Percentiles rank a stretch among this genome's conserved stretches.
These are phyloP conservation scores for Wickerhamomyces alni DNA, from an alignment of 805 yeast genomes.

Conservation along the genomic window DNA sequence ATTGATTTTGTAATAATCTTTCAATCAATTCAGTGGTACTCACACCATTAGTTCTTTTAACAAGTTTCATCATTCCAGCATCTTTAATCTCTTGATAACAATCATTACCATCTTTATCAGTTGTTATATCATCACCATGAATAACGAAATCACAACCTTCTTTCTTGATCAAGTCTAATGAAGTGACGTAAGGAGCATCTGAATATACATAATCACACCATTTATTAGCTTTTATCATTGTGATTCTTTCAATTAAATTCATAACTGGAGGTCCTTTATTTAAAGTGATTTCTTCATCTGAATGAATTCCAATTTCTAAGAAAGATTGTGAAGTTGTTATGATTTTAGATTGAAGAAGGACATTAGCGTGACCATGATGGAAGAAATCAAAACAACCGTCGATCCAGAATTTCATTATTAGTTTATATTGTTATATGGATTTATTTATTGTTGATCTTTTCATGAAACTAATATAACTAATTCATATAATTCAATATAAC, in stretches of 20 bases:
- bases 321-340: conserved; percentile 21
- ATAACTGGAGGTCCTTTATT: conserved; percentile 96
- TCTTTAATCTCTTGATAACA: conserved; percentile 83
- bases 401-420: conserved; percentile 59
- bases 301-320: conserved; percentile 83
- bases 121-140: conserved; percentile 96
- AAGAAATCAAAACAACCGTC: conserved; percentile 98
- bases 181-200: conserved; percentile 91
- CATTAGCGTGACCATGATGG: conserved; percentile 98
- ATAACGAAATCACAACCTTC: conserved; percentile 82
- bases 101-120: conserved; percentile 93
- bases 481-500: too few species aligned
- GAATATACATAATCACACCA: conserved; percentile 75
- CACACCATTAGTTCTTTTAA: conserved; percentile 88
- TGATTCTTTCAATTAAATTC: conserved; percentile 69
- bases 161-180: conserved; percentile 67
- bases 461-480: not conserved
- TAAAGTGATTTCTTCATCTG: conserved; percentile 74
- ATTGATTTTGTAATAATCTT: conserved; percentile 51
- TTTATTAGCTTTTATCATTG: conserved; percentile 85
- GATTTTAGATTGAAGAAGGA: conserved; percentile 87
- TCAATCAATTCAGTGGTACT: conserved; percentile 94
- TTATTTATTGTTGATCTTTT: not conserved
- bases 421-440: not conserved
- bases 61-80: conserved; percentile 81